Evolutionary conservation across 1,284 basidiomycete genomes (phyloP).

Genomic region (Athelia sp.): DNA sequence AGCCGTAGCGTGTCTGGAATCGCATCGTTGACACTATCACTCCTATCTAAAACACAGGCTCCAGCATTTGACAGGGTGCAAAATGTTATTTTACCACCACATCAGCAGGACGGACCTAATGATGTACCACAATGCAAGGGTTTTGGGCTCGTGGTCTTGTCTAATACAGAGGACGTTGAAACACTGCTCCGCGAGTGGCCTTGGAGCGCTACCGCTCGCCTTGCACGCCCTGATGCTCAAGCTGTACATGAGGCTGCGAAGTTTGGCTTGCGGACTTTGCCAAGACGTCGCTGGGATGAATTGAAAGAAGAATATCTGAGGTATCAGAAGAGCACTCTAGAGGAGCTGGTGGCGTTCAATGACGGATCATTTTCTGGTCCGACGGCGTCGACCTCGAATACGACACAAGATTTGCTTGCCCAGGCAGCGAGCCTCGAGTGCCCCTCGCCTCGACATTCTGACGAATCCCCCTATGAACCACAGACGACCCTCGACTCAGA

Average conservation of each 20-base stretch:
- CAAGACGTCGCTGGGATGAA: slow-evolving; percentile 54
- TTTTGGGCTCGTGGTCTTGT: slow-evolving; percentile 63
- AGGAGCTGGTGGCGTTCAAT: slow-evolving; percentile 33
- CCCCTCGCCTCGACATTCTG: no score
- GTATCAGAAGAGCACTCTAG: slow-evolving; percentile 47
- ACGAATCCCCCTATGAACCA: no score
- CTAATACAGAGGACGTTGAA: slow-evolving; percentile 31
- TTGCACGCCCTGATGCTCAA: background rate
- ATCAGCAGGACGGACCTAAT: slow-evolving; percentile 53
- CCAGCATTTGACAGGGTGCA: slow-evolving; percentile 35
- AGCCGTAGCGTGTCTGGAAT: slow-evolving; percentile 45
- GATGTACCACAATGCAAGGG: slow-evolving; percentile 58
- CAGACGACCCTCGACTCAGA: slow-evolving; percentile 24
- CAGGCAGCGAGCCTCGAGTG: no score
- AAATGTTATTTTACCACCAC: slow-evolving; percentile 47
- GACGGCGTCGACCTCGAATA: no score
- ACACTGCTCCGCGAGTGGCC: slow-evolving; percentile 49
- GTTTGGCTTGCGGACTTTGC: slow-evolving; percentile 53
- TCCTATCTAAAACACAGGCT: slow-evolving; percentile 4
- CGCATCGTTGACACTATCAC: slow-evolving; percentile 36
- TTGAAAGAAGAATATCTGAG: slow-evolving; percentile 61
- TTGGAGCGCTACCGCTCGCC: slow-evolving; percentile 36
- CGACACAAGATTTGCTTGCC: no score
- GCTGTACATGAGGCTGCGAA: slow-evolving; percentile 37
- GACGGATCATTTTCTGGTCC: slow-evolving; percentile 8